phyloP scores from a whole-genome alignment of 2,329 filamentous ascomycete genomes.

The Aspergillus ochraceus region DNA sequence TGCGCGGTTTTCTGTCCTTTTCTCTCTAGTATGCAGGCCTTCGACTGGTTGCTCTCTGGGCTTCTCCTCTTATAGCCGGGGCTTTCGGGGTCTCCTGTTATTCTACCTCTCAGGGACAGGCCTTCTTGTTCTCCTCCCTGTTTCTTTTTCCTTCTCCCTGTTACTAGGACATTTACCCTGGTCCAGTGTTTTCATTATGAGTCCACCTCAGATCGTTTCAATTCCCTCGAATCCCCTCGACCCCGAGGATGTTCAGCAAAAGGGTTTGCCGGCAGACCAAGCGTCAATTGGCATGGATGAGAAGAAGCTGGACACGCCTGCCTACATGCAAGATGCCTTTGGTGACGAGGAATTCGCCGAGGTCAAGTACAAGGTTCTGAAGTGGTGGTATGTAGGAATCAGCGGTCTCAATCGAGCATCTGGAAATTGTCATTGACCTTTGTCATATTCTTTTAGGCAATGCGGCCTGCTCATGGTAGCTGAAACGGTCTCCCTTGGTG shows the following conservation, averaged over 20 bases:
- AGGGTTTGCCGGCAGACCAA: conserved; percentile 8
- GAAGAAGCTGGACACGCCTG: conserved; percentile 21
- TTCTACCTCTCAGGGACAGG: background rate
- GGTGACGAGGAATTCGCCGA: conserved; percentile 42
- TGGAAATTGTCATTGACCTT: conserved; percentile 28
- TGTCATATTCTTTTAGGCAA: conserved; percentile 35
- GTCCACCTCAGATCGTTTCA: conserved; percentile 14
- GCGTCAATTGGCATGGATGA: conserved; percentile 16
- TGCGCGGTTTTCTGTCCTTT: background rate
- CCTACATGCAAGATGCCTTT: conserved; percentile 37
- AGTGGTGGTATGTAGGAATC: conserved; percentile 42
- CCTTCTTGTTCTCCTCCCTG: background rate
- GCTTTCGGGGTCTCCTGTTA: background rate
- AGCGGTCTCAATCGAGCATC: background rate
- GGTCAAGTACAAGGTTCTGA: conserved; percentile 53
- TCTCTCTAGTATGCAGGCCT: background rate
- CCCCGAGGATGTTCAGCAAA: conserved; percentile 12
- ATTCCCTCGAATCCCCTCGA: conserved; percentile 8
- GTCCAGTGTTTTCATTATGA: conserved; percentile 10
- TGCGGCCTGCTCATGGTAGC: conserved; percentile 56
- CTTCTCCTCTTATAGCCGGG: background rate
- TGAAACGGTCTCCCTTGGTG: conserved; percentile 60
- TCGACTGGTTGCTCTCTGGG: background rate
- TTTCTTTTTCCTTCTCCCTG: background rate
- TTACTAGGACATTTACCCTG: background rate